Conservation (phyloP, 345 rosid genomes). For the Gossypium australe region DNA sequence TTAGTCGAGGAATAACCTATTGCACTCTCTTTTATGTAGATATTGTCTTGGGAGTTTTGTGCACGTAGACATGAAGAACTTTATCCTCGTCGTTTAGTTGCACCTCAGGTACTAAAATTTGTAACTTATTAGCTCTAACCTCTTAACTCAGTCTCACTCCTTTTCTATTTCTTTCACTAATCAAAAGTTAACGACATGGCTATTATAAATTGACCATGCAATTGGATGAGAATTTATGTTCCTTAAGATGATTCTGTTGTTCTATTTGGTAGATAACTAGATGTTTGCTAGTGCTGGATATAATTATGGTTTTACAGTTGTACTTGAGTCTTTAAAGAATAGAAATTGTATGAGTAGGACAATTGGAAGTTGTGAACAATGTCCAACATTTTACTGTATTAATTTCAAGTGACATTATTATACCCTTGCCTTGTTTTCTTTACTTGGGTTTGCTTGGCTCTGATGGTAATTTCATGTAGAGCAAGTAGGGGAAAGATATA, state of each 20-base stretch:
- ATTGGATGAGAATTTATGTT: background rate
- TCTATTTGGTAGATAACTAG: background rate
- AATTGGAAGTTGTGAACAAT: background rate
- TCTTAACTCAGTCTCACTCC: background rate
- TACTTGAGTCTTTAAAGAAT: background rate
- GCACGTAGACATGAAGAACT: conserved; percentile 91
- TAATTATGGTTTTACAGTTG: background rate
- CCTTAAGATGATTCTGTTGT: background rate
- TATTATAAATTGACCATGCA: background rate
- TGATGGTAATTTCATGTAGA: background rate
- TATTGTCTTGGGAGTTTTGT: conserved; percentile 97
- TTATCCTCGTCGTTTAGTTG: conserved; percentile 89
- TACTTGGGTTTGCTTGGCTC: background rate
- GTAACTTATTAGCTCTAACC: background rate
- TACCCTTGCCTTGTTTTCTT: background rate
- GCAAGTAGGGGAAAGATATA: background rate
- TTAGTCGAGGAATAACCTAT: background rate
- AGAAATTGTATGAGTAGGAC: background rate
- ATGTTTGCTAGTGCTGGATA: background rate
- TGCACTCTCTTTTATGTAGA: conserved; percentile 33
- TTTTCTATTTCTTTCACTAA: background rate
- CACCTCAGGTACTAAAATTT: conserved; percentile 66
- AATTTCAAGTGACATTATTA: background rate
- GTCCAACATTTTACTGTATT: background rate
- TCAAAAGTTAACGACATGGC: background rate